Conservation (phyloP, 352 stramenopile genomes). For the Pythium aristosporum region DNA sequence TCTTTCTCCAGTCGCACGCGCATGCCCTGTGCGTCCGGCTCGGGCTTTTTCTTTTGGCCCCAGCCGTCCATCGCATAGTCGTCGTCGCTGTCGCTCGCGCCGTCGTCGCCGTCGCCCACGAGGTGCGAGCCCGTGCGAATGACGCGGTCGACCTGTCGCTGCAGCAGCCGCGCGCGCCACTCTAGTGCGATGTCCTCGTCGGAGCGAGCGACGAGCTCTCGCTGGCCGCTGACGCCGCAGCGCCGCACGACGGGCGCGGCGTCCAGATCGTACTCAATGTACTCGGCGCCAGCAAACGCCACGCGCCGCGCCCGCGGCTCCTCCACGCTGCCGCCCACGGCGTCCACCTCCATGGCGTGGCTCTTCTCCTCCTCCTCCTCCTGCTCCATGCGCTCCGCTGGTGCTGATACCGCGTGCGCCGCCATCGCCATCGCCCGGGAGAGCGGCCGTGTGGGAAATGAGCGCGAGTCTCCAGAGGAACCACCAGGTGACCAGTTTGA, state of each 20-base stretch:
- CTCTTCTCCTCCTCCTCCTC: not conserved
- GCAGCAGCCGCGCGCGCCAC: slow-evolving; percentile 33
- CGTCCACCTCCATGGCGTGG: slow-evolving; percentile 5
- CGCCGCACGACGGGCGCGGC: slow-evolving; percentile 43
- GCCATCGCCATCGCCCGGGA: slow-evolving; percentile 3
- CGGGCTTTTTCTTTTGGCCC: not conserved
- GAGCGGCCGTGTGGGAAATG: not conserved
- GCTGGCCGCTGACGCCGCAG: slow-evolving; percentile 20
- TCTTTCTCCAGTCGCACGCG: slow-evolving; percentile 23
- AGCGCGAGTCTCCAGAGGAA: not conserved
- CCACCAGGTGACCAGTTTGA: slow-evolving; percentile 14
- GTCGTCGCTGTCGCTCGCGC: not conserved
- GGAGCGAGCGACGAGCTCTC: not conserved
- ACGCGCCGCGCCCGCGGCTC: slow-evolving; percentile 29
- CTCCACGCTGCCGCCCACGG: not conserved
- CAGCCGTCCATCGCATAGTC: not conserved
- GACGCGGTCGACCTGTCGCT: not conserved
- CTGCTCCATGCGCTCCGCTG: not conserved
- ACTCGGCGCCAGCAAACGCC: slow-evolving; percentile 49
- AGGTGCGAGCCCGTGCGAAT: not conserved
- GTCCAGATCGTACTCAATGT: slow-evolving; percentile 60
- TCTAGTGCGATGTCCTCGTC: slow-evolving; percentile 36
- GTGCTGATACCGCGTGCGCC: not conserved
- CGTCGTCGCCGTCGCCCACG: not conserved
- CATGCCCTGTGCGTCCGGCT: slow-evolving; percentile 8